These are phyloP conservation scores for Ziziphus jujuba DNA, from an alignment of 306 rosid species.

Conservation along the genomic window DNA sequence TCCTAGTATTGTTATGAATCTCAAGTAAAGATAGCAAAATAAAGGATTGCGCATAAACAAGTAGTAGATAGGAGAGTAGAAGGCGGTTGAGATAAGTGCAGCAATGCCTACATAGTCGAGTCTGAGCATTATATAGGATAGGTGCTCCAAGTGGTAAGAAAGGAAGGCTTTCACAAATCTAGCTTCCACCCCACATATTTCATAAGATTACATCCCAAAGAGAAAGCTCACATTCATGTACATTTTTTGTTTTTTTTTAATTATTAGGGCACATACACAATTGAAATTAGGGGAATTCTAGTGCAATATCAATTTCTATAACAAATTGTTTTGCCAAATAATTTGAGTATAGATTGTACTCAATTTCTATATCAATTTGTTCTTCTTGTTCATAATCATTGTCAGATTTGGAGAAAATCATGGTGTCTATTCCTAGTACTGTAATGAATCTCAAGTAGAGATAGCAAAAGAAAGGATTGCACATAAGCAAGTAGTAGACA, in stretches of 20 bases:
- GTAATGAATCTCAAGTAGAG: slow-evolving; percentile 60
- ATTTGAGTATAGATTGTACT: no score
- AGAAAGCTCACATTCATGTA: no score
- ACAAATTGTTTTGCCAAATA: no score
- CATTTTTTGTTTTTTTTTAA: no score
- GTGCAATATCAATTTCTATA: no score
- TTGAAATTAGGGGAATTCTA: no score
- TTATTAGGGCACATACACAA: no score
- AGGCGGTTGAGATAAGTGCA: slow-evolving; percentile 57
- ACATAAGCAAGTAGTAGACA: slow-evolving; percentile 65
- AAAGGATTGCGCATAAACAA: slow-evolving; percentile 64
- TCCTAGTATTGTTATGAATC: slow-evolving; percentile 51
- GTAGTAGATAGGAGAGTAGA: slow-evolving; percentile 63
- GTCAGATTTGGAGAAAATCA: slow-evolving; percentile 43
- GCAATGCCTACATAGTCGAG: slow-evolving; percentile 64
- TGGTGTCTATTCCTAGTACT: slow-evolving; percentile 39
- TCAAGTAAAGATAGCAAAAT: slow-evolving; percentile 49
- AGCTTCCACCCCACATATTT: no score
- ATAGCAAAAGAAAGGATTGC: slow-evolving; percentile 52
- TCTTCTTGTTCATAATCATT: no score
- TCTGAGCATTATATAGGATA: slow-evolving; percentile 51
- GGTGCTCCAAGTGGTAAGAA: slow-evolving; percentile 55
- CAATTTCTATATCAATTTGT: no score
- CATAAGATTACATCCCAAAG: no score
- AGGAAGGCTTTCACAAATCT: no score